Evolutionary conservation across 1,139 yeast species (phyloP), one percentile per base, ranked within the genome.

Genomic region (Geotrichum citri-aurantii): DNA sequence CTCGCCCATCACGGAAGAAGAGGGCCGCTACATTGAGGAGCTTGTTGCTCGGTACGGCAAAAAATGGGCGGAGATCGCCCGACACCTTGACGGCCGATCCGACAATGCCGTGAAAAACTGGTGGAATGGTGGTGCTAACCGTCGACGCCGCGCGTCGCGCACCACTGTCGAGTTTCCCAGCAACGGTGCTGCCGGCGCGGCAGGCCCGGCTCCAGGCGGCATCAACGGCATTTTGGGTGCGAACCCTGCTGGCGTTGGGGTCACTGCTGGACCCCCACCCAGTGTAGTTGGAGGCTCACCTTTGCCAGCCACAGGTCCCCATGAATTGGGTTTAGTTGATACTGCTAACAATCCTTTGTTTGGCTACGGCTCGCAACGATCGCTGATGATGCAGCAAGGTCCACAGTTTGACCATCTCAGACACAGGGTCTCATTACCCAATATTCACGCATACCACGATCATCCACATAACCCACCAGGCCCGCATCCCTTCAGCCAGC

Each of bases 91-190:
- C 64, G 96, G 96, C 1, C 77, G 97, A 58, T 82, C 89, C 19
- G 97, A 91, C 72, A 91, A 91, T 71, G 93, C 96, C 31, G 89
- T 91, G 66, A 91, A 91, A 70, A 90, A 90, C 73, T 91, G 97
- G 97, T 91, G 96, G 97, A 91, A 91, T 69, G 95, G 96, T 7
- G 95, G 95, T 12, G 92, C 95, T 19, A 88, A 87, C 67, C 79
- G 95, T 61, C 75, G 95, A 64, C 79, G 90, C 65, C 71, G 88
- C 63, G 84, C 85, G 1, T 37, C 44, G 44, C 44, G 44, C 8
- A 37, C 44, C 19, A n/a, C 44, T n/a, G 44, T 37, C 10, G 44
- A 26, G 47, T n/a, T 3, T 62, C 55, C 21, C 61, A 33, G n/a
- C 61, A 47, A 29, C 55, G 56, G 40, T 3, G 44, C 44, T 1